These are phyloP conservation scores for Colletotrichum horii DNA, from an alignment of 2,329 filamentous ascomycete genomes.

Conservation along the genomic window DNA sequence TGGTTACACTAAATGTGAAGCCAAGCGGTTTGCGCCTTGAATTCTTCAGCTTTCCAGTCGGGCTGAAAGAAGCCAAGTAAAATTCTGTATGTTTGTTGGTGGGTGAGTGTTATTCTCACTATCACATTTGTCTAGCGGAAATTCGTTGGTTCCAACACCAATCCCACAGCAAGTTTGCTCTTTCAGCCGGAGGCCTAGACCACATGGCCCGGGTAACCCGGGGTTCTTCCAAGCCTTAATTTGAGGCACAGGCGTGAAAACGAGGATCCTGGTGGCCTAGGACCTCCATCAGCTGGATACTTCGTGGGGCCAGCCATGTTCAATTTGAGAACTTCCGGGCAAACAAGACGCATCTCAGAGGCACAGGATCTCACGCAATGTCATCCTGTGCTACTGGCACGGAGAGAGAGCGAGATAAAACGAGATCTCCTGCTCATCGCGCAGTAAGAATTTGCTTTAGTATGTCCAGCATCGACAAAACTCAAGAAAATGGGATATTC, in stretches of 20 bases:
- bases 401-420: accelerated
- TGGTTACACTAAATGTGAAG: not conserved
- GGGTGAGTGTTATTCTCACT: not conserved
- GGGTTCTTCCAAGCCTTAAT: not conserved
- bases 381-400: accelerated
- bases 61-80: not conserved
- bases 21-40: not conserved
- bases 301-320: not conserved
- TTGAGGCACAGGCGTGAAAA: not conserved
- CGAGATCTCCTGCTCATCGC: accelerated
- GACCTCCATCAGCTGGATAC: not conserved
- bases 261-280: not conserved
- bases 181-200: not conserved
- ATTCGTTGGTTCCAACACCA: not conserved
- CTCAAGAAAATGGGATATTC: not conserved
- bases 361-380: not conserved
- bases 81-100: not conserved
- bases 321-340: not conserved
- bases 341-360: not conserved
- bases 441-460: accelerated
- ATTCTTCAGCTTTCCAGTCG: not conserved
- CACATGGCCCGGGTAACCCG: not conserved
- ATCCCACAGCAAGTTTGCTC: not conserved
- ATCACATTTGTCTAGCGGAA: not conserved
- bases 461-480: not conserved